Base-by-base conservation (phyloP, 2,329 filamentous ascomycete genomes). In the Colletotrichum gloeosporioides region DNA sequence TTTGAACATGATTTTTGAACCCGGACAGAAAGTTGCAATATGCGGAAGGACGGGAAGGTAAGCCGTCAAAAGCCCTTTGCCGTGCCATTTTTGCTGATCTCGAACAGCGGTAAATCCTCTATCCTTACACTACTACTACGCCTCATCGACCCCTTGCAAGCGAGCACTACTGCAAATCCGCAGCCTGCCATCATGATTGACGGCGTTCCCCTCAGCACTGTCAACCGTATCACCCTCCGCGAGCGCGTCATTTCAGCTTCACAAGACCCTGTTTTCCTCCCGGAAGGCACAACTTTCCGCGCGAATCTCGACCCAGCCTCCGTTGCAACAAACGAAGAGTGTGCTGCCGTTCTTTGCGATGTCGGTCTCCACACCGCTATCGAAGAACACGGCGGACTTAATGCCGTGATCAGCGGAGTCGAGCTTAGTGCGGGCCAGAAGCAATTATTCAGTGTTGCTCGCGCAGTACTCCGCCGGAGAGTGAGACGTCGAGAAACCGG, bases 381-480 rank as follows among this genome's bases (percentile, higher is more conserved):
- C 29, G 36, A 65, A 34, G 25, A n/a, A 16, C 25, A 55, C 5
- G 29, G 55, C 16, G 69, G 57, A 10, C 27, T 71, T 10, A 39
- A 22, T 15, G 9, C 59, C 18, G 85, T 1, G 62, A 79, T 85
- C 86, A 25, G 83, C 87, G 5, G 85, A 89, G 9, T 84, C 85
- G 68, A 59, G 0, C 84, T 92, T 4, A 89, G 87, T 6, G 88
- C 89, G 39, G 93, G 93, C 0, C 92, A 94, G 80, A 88, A 88
- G 44, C 92, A 94, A 79, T 85, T 94, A 0, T 92, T 94, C 79
- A 92, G 89, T 78, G 86, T 94, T 2, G 92, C 90, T 0, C 83
- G 92, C 1, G 92, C 91, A 0, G 85, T 93, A n/a, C 81, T 94
- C 8, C 83, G 88, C 6, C 77, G 81, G 3, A 71, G 84, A 25